These are phyloP conservation scores for Kazachstania sp. DNA, from an alignment of 1,139 yeast species.

Conservation along the genomic window DNA sequence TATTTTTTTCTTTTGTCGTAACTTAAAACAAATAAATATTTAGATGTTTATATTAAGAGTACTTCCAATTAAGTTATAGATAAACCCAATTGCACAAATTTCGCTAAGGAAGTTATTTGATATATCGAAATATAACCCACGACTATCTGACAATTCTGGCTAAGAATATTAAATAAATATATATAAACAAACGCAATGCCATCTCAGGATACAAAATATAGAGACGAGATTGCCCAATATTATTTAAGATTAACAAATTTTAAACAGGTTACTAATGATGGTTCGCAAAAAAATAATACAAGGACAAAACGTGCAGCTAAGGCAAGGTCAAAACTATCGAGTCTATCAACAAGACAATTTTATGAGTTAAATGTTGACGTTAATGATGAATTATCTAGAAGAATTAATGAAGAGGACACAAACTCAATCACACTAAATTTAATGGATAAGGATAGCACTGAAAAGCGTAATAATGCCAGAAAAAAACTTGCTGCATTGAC, in stretches of 20 bases:
- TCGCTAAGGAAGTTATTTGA: not conserved
- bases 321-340: conserved; percentile 14
- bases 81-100: no score
- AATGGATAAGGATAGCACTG: conserved; percentile 47
- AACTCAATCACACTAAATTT: not conserved
- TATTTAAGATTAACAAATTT: conserved; percentile 11
- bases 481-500: conserved; percentile 83
- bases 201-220: not conserved
- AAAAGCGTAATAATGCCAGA: conserved; percentile 90
- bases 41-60: not conserved
- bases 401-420: conserved; percentile 5
- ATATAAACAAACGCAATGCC: not conserved
- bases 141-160: not conserved
- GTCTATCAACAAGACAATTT: conserved; percentile 11
- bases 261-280: conserved; percentile 5
- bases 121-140: not conserved
- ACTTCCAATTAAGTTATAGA: no score
- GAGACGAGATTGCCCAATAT: conserved; percentile 11
- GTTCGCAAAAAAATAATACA: not conserved
- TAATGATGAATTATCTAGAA: conserved; percentile 14
- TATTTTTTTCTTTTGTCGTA: not conserved
- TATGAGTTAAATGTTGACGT: conserved; percentile 16
- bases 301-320: conserved; percentile 8
- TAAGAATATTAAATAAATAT: not conserved
- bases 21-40: not conserved